Evolutionary conservation across 148 eudicot genomes (phyloP), one percentile per base, ranked within the genome.

Genomic region (Diospyros kaki): DNA sequence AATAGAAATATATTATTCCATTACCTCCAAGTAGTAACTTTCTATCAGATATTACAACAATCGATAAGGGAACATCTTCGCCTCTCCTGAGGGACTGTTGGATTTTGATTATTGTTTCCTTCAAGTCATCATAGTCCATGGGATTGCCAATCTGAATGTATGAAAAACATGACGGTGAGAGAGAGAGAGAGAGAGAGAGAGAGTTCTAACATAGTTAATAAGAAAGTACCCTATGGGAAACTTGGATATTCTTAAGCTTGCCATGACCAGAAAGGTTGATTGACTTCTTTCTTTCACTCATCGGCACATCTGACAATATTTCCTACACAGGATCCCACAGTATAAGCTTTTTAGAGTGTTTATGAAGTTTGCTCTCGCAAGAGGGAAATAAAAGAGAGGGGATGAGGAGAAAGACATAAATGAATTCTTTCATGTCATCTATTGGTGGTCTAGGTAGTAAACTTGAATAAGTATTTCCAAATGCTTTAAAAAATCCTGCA

Each of bases 21-120:
- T 72, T 82, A 92, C 99, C 99, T 86, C 88, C 89, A 84, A 86
- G 87, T 68, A 81, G 85, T 88, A 84, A 82, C 13, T 91, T 91
- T 72, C 84, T 85, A 75, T 92, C 94, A 3, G 94, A 88, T 77
- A 95, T 75, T 53, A 91, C 97, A 70, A 86, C 91, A 46, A 95
- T 74, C 48, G 99, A 95, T 65, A 95, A 88, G 66, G 97, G 91
- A 75, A 82, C 68, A 56, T 89, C 86, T 78, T 87, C 87, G 63
- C 77, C 87, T 73, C 84, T 80, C 69, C 77, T 83, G 52, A 85
- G 62, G 60, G 79, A 75, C 48, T 76, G 81, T 60, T 90, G 91
- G 77, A 86, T 85, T 75, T 89, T 84, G 66, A 64, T 69, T 74
- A 92, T 86, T 14, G 99, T 88, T 41, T 85, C 91, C 85, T 84